phyloP scores from a whole-genome alignment of 2,329 filamentous ascomycete genomes.

The Hypoxylon sp. region DNA sequence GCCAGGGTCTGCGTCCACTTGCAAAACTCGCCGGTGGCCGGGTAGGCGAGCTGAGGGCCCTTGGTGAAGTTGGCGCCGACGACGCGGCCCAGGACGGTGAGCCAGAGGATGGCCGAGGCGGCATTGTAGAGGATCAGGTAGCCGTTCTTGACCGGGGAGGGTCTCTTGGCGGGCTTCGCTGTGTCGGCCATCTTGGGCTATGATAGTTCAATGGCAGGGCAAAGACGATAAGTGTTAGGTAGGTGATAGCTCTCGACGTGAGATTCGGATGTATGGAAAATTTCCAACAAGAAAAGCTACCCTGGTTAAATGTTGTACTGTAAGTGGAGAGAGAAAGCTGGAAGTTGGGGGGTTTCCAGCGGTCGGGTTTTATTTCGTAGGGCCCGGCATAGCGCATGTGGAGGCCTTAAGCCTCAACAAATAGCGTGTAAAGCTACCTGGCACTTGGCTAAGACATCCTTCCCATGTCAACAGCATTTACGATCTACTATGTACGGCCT shows the following conservation, averaged over 20 bases:
- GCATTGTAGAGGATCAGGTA: slow-evolving; percentile 91
- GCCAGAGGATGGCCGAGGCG: slow-evolving; percentile 79
- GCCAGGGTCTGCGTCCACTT: slow-evolving; percentile 87
- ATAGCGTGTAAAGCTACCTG: neutral
- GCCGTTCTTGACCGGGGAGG: slow-evolving; percentile 60
- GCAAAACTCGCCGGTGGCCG: slow-evolving; percentile 70
- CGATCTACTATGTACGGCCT: too few species aligned
- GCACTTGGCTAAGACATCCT: neutral
- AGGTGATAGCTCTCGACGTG: slow-evolving; percentile 1
- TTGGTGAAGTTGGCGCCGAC: slow-evolving; percentile 59
- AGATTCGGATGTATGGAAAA: slow-evolving; percentile 13
- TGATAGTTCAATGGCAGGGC: slow-evolving; percentile 2
- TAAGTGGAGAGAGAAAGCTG: neutral
- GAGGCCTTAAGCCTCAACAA: neutral
- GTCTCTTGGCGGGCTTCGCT: slow-evolving; percentile 38
- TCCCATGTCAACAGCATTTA: neutral
- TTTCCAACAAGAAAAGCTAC: slow-evolving; percentile 2
- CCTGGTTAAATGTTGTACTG: slow-evolving; percentile 1
- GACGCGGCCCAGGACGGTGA: slow-evolving; percentile 75
- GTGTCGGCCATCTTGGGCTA: slow-evolving; percentile 37
- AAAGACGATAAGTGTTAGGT: neutral
- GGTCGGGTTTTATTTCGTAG: slow-evolving; percentile 7
- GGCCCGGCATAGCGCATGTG: neutral
- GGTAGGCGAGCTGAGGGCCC: slow-evolving; percentile 67
- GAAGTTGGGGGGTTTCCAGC: slow-evolving; percentile 7